Evolutionary conservation across 2,329 filamentous ascomycete species (phyloP), one percentile per base, ranked within the genome.

Genomic region (Stagonosporopsis chrysanthemi): DNA sequence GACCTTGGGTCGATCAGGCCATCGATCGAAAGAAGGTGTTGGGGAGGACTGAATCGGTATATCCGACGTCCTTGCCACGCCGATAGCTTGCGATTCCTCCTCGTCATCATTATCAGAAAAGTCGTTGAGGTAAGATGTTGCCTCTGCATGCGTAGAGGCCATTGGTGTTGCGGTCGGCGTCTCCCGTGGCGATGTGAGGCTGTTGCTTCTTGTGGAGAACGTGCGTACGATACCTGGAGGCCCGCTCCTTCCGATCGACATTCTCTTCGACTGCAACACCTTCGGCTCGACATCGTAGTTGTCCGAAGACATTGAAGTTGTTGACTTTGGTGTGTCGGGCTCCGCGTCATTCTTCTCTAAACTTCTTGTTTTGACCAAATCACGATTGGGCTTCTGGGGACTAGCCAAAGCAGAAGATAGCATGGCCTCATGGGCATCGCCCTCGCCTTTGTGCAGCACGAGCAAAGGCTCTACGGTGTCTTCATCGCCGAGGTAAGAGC

Each of bases 41-140:
- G 72, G 68, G 2, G 68, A 62, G 23, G 70, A 62, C 31, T 63
- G 64, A 35, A 77, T 73, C 14, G 71, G 71, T 15, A 74, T 62
- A 61, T 81, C 74, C 12, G 79, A 78, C 6, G 79, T 80, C 45
- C 65, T 75, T 17, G 79, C 79, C 36, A 80, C 67, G 44, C 79
- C 78, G 60, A 80, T 80, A 41, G 71, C 73, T 24, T 68, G 60
- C 3, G 62, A 49, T 24, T 58, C 63, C n/a, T 61, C 56, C 2
- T 60, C 29, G 6, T 57, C 48, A 17, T 75, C 69, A 4, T 74
- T 67, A 11, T 74, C 71, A 12, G 68, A 64, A 6, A 56, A 35
- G 54, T 74, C 68, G n/a, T 74, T 62, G 6, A 71, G 66, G 36
- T 72, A 75, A 1, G 70, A 71, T 33, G 39, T 66, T 39, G 49